phyloP scores from a whole-genome alignment of 2,329 filamentous ascomycete species.

The Hypoxylon sp. region DNA sequence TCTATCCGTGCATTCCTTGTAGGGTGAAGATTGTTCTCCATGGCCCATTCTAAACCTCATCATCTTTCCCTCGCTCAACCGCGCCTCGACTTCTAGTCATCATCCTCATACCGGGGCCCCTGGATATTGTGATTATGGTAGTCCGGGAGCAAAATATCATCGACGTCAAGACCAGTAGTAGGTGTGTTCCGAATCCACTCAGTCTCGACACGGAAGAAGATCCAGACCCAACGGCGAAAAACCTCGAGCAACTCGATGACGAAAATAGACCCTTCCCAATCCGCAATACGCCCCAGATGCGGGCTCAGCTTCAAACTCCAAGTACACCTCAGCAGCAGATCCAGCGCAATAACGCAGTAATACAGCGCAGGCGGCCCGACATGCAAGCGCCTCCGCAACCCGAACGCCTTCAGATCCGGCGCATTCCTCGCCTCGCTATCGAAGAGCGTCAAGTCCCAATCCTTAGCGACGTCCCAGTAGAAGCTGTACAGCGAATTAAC shows the following conservation, averaged over 20 bases:
- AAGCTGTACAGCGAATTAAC: conserved; percentile 95
- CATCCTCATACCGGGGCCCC: conserved; percentile 70
- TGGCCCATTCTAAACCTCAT: not conserved
- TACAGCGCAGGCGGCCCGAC: conserved; percentile 83
- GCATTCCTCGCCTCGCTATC: conserved; percentile 71
- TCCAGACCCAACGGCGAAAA: conserved; percentile 92
- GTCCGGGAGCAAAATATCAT: conserved; percentile 82
- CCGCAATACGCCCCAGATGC: conserved; percentile 85
- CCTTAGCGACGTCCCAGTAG: conserved; percentile 97
- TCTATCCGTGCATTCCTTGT: conserved; percentile 8
- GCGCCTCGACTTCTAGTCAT: conserved; percentile 53
- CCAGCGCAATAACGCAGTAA: conserved; percentile 83
- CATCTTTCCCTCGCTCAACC: conserved; percentile 5
- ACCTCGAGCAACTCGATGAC: conserved; percentile 90
- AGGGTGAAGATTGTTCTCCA: not conserved
- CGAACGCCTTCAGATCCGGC: conserved; percentile 77
- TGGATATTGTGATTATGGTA: conserved; percentile 63
- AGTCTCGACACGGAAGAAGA: conserved; percentile 94
- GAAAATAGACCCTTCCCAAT: conserved; percentile 91
- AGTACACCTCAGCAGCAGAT: conserved; percentile 86
- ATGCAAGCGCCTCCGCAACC: conserved; percentile 80
- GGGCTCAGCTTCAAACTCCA: conserved; percentile 92
- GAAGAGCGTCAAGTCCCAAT: conserved; percentile 95
- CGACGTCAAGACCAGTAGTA: conserved; percentile 69
- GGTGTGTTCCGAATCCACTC: conserved; percentile 81